Percentiles rank a stretch among this genome's conserved stretches.
phyloP scores from a whole-genome alignment of 495 filamentous ascomycete genomes.

The Penicillium alfredii region DNA sequence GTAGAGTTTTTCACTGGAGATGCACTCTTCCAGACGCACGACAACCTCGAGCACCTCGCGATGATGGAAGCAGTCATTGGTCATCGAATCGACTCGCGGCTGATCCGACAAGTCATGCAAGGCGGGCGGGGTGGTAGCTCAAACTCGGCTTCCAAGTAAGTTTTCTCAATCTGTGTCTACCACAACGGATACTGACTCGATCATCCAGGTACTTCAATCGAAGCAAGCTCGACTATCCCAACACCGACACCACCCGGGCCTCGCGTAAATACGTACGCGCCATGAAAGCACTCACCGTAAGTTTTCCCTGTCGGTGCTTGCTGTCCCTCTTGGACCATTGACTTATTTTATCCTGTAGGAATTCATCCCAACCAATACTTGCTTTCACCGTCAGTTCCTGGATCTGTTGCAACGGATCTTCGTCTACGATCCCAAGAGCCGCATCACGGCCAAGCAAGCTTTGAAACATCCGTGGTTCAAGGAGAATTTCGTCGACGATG shows the following conservation, averaged over 20 bases:
- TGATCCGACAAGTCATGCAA: constrained; percentile 70
- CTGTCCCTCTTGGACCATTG: not conserved
- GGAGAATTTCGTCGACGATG: constrained; percentile 79
- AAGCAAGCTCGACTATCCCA: constrained; percentile 80
- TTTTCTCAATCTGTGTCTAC: constrained; percentile 3
- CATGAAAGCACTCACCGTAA: constrained; percentile 84
- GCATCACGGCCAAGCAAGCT: constrained; percentile 88
- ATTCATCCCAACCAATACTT: constrained; percentile 72
- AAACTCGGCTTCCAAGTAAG: constrained; percentile 80
- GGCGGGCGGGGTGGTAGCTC: constrained; percentile 55
- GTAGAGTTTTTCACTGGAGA: constrained; percentile 99
- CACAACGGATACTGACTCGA: constrained; percentile 2
- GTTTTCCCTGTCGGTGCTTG: constrained; percentile 22
- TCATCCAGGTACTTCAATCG: constrained; percentile 76
- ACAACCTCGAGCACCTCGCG: constrained; percentile 96
- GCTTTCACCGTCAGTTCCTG: constrained; percentile 79
- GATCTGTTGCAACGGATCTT: constrained; percentile 88
- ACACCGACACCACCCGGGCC: constrained; percentile 76
- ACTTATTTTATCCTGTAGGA: constrained; percentile 55
- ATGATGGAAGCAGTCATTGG: constrained; percentile 97
- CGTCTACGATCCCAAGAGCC: constrained; percentile 83
- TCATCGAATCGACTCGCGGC: constrained; percentile 61
- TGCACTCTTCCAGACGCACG: constrained; percentile 95
- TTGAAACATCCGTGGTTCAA: constrained; percentile 93
- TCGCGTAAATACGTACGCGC: constrained; percentile 89